Percentiles rank a stretch among this genome's conserved stretches.
Evolutionary conservation across 192 early-diverging fungal species (phyloP).

Genomic region (Umbelopsis sp.): DNA sequence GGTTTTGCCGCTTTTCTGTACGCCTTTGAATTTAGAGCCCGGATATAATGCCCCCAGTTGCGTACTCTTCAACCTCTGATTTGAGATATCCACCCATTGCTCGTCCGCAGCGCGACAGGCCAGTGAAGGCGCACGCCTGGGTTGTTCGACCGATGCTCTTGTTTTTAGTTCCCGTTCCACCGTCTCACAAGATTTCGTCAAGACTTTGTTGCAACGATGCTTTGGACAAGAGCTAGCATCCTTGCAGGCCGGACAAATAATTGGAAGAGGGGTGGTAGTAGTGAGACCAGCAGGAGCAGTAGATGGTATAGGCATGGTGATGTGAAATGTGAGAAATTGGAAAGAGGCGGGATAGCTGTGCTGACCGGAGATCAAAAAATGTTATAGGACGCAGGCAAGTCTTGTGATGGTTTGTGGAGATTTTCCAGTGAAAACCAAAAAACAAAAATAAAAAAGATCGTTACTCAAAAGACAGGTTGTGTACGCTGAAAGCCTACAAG

Average conservation of each 20-base stretch:
- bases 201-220: background rate
- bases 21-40: conserved; percentile 67
- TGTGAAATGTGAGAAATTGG: conserved; percentile 5
- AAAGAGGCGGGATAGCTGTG: conserved; percentile 2
- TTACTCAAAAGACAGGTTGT: no score
- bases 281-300: conserved; percentile 2
- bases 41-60: conserved; percentile 53
- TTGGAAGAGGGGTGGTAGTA: conserved; percentile 12
- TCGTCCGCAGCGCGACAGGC: conserved; percentile 29
- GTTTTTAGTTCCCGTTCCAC: conserved; percentile 22
- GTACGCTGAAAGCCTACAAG: no score
- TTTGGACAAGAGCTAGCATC: conserved; percentile 11
- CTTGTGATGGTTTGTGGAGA: conserved; percentile 2
- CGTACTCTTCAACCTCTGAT: conserved; percentile 26
- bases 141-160: conserved; percentile 12
- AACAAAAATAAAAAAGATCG: no score
- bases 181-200: conserved; percentile 14
- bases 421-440: no score
- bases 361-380: conserved; percentile 1
- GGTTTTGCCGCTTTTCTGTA: conserved; percentile 61
- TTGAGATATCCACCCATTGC: conserved; percentile 31
- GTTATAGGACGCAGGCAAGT: background rate
- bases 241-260: conserved; percentile 3
- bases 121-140: conserved; percentile 22
- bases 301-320: conserved; percentile 17